Evolutionary conservation across 352 stramenopile genomes (phyloP), one percentile per base, ranked within the genome.

Genomic region (Phytophthora kernoviae): DNA sequence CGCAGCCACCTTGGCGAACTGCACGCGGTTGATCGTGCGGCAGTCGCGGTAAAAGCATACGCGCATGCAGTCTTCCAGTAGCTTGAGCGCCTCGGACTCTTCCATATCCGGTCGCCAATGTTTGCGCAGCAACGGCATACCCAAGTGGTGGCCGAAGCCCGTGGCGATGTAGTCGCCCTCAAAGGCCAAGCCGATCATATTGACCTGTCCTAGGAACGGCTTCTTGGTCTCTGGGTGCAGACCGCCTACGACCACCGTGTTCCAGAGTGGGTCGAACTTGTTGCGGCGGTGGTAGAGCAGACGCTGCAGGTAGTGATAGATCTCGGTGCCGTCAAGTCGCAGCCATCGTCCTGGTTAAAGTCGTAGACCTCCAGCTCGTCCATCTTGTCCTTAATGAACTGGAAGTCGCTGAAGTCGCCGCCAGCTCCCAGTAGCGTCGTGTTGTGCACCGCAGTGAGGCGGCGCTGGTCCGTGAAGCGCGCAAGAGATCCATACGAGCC

Each of bases 261-360:
- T 99, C 97, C 97, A 99, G 22, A 99, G 87, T 39, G 97, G 97
- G 77, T 99, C 98, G 68, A 99, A 98, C 68, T 99, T 98, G 77
- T 98, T 99, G 67, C 97, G 90, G 62, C 96, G 89, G 72, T 99
- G 93, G 87, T 99, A 99, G 77, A 99, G 85, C 54, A 99, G 89
- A 20, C 97, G 95, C 54, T 98, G 85, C 27, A 99, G 74, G 77
- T 99, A 99, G 72, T 97, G 96, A 77, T 97, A 99, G 30, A 98
- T 87, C 73, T 99, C 93, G 26, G 84, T 30, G 97, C 93, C 40
- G 78, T 97, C 60, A 97, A 85, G 36, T 98, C 91, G 50, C 98
- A 97, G 24, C 90, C 96, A 58, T 99, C 97, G 57, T 98, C 88
- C 40, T 97, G 90, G 73, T 98, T 98, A 26, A 94, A 93, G 73